Evolutionary conservation across 2,329 filamentous ascomycete genomes (phyloP).

Genomic region (Arthroderma sp.): DNA sequence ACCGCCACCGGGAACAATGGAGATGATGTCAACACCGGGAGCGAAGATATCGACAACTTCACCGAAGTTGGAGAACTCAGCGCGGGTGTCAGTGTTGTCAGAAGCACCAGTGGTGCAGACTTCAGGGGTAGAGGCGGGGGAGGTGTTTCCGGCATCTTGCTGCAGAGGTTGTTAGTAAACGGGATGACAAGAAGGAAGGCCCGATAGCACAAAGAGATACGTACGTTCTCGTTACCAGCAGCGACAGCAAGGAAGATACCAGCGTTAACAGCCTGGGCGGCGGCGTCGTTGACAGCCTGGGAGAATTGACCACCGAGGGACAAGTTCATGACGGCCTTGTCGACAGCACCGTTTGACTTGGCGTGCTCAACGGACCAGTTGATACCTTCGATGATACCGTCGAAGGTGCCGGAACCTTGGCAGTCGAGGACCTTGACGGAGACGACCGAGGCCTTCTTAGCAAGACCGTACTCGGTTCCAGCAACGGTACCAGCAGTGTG

Average conservation of each 20-base stretch:
- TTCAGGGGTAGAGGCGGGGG: constrained; percentile 26
- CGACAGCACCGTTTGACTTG: constrained; percentile 16
- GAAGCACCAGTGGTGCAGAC: constrained; percentile 32
- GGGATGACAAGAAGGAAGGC: not conserved
- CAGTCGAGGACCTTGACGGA: constrained; percentile 39
- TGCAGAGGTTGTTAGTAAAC: not conserved
- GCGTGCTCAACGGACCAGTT: constrained; percentile 25
- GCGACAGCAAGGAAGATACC: constrained; percentile 30
- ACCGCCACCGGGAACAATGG: constrained; percentile 35
- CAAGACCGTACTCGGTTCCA: constrained; percentile 23
- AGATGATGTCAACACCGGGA: constrained; percentile 41
- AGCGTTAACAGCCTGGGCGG: constrained; percentile 21
- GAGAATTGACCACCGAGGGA: constrained; percentile 24
- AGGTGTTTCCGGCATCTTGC: constrained; percentile 18
- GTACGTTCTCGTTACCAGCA: constrained; percentile 26
- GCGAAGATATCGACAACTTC: constrained; percentile 44
- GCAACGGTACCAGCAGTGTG: constrained; percentile 27
- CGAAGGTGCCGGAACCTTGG: constrained; percentile 32
- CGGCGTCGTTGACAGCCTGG: constrained; percentile 27
- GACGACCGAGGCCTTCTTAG: constrained; percentile 25
- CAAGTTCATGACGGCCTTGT: constrained; percentile 24
- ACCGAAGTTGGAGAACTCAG: constrained; percentile 31
- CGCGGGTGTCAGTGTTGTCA: constrained; percentile 19
- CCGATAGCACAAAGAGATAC: constrained; percentile 9
- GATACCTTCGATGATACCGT: constrained; percentile 39